Evolutionary conservation across 1,284 basidiomycete species (phyloP), one percentile per base, ranked within the genome.

Genomic region (Gymnopus androsaceus): DNA sequence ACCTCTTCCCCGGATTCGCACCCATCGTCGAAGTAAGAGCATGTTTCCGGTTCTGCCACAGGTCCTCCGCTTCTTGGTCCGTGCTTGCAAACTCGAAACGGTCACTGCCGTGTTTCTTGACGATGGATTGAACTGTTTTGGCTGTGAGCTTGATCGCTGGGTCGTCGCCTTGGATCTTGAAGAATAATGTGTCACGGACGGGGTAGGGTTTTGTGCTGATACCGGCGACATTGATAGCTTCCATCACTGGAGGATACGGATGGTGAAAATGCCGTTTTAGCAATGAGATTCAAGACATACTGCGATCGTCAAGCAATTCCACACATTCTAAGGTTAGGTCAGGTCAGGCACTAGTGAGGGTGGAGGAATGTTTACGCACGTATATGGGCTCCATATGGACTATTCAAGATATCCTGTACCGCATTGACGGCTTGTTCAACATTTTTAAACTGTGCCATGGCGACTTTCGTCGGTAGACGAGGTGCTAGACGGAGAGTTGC

Each of bases 1-100:
- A 88, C 49, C 79, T 81, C 11, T 76, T 73, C 9, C 83, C 86
- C 3, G 89, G 87, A 54, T 83, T 17, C 15, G 85, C 75, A 17
- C 83, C 83, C 60, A 92, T 68, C 8, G 86, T 87, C 46, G 84
- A 87, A 78, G 84, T 91, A 33, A 95, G 71, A 3, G 91, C 90
- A 66, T 91, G 88, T 74, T 97, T 98, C 46, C 87, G 77, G 60
- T 92, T 92, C 64, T 89, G 82, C 95, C 95, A 98, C 11, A 98
- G 73, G 57, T 86, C 83, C 3, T 85, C 84, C 0, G 90, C 92
- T 67, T 94, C 90, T 44, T 85, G 74, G 34, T 92, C 85, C 11
- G 87, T 87, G 28, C 80, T 76, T 8, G 92, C 90, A 65, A 95
- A 92, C 63, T 87, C 78, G 63, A 95, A 92, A 42, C 79, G 78